Evolutionary conservation across 2,329 filamentous ascomycete species (phyloP).

Genomic region (Lasiodiplodia gonubiensis): DNA sequence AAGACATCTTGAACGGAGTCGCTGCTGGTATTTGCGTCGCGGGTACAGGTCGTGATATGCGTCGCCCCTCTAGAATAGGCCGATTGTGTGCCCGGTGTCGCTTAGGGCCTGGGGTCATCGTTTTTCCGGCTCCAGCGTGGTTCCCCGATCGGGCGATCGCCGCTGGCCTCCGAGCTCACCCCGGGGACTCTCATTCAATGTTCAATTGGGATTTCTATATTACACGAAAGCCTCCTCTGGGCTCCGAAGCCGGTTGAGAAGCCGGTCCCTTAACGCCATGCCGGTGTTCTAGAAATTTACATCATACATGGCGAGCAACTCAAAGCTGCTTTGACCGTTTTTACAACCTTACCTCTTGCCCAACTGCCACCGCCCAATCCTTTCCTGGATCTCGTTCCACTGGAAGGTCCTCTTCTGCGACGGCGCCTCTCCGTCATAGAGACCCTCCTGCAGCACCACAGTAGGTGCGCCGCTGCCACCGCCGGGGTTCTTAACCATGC

Average conservation of each 20-base stretch:
- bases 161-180: background rate
- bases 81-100: constrained; percentile 12
- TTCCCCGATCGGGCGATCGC: background rate
- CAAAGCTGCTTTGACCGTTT: background rate
- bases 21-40: constrained; percentile 23
- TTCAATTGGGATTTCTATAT: constrained; percentile 21
- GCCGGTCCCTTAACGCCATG: background rate
- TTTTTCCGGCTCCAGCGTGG: constrained; percentile 9
- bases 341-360: constrained; percentile 61
- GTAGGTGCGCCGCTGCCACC: constrained; percentile 86
- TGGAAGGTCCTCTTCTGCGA: constrained; percentile 70
- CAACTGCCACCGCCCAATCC: constrained; percentile 82
- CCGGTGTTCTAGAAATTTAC: background rate
- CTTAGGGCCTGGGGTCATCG: constrained; percentile 12
- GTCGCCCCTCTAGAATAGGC: background rate
- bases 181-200: no score
- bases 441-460: constrained; percentile 90
- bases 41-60: constrained; percentile 16
- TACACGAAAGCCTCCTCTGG: background rate
- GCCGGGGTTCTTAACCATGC: constrained; percentile 75
- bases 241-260: background rate
- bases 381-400: constrained; percentile 90
- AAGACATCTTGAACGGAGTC: constrained; percentile 19
- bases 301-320: background rate
- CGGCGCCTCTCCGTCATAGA: constrained; percentile 63